Evolutionary conservation across 768 basidiomycete species (phyloP), one percentile per base, ranked within the genome.

Genomic region (Coprinopsis strossmayeri): DNA sequence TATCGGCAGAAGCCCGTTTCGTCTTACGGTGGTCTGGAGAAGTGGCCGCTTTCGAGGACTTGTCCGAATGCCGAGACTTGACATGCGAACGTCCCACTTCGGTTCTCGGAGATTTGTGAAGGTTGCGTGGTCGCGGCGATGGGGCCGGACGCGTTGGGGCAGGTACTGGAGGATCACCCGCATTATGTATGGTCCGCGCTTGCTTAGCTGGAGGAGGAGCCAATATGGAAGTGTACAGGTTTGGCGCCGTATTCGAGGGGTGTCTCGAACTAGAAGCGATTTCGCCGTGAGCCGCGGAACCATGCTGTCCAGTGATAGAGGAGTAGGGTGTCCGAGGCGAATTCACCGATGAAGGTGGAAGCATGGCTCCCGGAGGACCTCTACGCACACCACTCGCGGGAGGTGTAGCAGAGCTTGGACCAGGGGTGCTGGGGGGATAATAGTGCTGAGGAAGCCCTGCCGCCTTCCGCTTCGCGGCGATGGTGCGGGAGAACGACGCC

Each of bases 121-220:
- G 51, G 37, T 59, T 60, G 56, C 71, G 70, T 56, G 64, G 50
- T 54, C 69, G 68, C 15, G 74, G 75, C 34, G 74, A 76, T 42
- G 70, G 64, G 55, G 69, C 46, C 56, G 66, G 77, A 61, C 62
- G 72, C 46, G 66, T 58, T 32, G 81, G 71, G 25, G 81, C 72
- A 27, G 79, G 68, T 10, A 84, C 64, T 15, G 84, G 87, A 25
- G 85, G 85, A 58, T 85, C 85, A 42, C 65, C 67, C 10, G 79
- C 78, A 60, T 88, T 88, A 56, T 83, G 81, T 49, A 89, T 80
- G n/a, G 87, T 90, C 43, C 87, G 74, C 42, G 84, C 85, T 54
- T 81, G 82, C 65, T 87, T 86, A 23, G 77, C 64, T 11, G 85
- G 79, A n/a, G 87, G 84, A 24, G 81, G 83, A 25, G 85, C 84